Percentiles rank a stretch among this genome's conserved stretches.
Conservation (phyloP, 148 eudicot genomes). For the Heliamphora exappendiculata region DNA sequence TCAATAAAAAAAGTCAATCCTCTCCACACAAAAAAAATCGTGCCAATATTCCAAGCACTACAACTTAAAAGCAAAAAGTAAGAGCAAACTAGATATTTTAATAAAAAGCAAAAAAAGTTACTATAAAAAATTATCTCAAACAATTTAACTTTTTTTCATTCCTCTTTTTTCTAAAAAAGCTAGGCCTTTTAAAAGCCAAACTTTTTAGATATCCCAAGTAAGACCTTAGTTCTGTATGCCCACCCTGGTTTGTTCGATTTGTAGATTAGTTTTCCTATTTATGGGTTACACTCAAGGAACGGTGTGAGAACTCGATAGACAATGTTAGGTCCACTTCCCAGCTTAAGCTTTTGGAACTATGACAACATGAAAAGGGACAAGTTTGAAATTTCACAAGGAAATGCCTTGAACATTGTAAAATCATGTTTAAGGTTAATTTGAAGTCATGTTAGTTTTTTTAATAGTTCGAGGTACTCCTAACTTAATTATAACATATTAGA, state of each 20-base stretch:
- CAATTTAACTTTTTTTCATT: no score
- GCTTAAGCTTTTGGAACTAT: neutral
- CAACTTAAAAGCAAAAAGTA: no score
- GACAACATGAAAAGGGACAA: neutral
- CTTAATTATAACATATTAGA: neutral
- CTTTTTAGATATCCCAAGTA: no score
- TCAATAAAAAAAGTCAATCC: no score
- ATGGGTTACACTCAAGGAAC: neutral
- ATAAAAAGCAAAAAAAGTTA: no score
- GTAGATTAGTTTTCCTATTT: neutral
- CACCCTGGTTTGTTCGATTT: neutral
- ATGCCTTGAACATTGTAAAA: neutral
- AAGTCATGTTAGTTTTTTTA: neutral
- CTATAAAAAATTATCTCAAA: no score
- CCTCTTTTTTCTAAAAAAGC: no score
- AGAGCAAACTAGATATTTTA: no score
- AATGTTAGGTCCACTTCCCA: neutral
- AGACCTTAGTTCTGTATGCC: neutral
- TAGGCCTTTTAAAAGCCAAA: no score
- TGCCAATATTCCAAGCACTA: no score
- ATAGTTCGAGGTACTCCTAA: no score
- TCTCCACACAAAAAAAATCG: no score
- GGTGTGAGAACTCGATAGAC: neutral
- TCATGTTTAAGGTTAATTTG: neutral
- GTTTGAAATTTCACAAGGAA: neutral